Conservation (phyloP, 2,329 filamentous ascomycete genomes). For the Fusarium sp. region DNA sequence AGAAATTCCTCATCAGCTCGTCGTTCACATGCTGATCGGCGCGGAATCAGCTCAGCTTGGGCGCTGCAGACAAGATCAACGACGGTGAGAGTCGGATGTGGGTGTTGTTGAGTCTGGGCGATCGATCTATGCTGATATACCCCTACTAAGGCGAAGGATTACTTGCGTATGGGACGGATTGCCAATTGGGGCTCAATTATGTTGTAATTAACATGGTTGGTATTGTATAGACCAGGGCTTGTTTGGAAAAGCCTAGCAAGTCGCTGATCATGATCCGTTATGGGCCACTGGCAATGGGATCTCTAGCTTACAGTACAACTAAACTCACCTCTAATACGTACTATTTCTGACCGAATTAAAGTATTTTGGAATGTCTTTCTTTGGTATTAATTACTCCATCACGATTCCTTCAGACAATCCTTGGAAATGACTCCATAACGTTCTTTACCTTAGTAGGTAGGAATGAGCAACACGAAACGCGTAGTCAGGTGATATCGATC, state of each 20-base stretch:
- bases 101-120: not conserved
- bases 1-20: not conserved
- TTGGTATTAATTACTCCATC: not conserved
- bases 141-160: conserved; percentile 1
- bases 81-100: not conserved
- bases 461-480: not conserved
- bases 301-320: not conserved
- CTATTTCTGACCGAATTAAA: not conserved
- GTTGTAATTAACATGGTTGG: conserved; percentile 6
- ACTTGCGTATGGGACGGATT: not conserved
- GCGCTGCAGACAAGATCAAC: conserved; percentile 3
- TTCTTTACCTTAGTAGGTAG: no score
- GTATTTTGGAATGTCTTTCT: not conserved
- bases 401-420: no score
- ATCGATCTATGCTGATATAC: not conserved
- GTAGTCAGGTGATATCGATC: conserved; percentile 14
- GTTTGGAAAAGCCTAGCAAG: not conserved
- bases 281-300: not conserved
- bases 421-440: no score
- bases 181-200: conserved; percentile 1
- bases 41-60: not conserved
- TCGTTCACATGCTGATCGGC: not conserved
- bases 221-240: not conserved
- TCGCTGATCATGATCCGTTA: not conserved
- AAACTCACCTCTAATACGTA: not conserved